A percentile compares a stretch with the other conserved stretches of the same genome.
Conservation (phyloP, 1,139 yeast genomes). For the Debaryomycetaceae sp. region DNA sequence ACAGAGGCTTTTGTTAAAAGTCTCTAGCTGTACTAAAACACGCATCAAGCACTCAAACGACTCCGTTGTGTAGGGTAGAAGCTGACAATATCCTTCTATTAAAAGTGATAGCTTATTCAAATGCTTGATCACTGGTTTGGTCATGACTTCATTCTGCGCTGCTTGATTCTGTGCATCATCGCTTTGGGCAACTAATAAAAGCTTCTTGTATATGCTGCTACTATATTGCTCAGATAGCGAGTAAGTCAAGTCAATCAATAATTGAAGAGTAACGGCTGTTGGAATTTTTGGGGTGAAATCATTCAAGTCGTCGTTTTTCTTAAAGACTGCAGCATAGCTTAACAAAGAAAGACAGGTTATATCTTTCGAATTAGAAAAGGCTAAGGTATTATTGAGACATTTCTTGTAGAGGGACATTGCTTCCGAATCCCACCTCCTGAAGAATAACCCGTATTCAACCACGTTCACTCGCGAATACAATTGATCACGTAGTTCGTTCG, state of each 20-base stretch:
- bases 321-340: constrained; percentile 29
- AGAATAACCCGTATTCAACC: constrained; percentile 32
- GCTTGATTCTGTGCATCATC: constrained; percentile 11
- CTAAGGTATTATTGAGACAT: constrained; percentile 23
- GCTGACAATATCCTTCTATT: constrained; percentile 31
- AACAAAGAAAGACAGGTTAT: constrained; percentile 29
- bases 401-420: constrained; percentile 19
- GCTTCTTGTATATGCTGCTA: constrained; percentile 14
- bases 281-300: constrained; percentile 24
- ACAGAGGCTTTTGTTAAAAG: constrained; percentile 26
- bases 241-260: constrained; percentile 8
- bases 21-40: constrained; percentile 17
- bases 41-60: constrained; percentile 20
- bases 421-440: constrained; percentile 29
- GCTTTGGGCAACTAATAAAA: constrained; percentile 12
- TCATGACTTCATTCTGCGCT: constrained; percentile 15
- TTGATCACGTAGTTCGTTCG: constrained; percentile 36
- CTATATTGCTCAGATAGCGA: constrained; percentile 3
- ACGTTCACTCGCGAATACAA: constrained; percentile 25
- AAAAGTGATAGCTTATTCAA: constrained; percentile 48
- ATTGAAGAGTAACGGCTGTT: constrained; percentile 18
- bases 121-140: constrained; percentile 47
- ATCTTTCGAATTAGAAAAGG: constrained; percentile 19
- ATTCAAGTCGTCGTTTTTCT: constrained; percentile 19
- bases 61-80: constrained; percentile 14